Conservation (phyloP, 768 basidiomycete species). For the Mycena haematopus region DNA sequence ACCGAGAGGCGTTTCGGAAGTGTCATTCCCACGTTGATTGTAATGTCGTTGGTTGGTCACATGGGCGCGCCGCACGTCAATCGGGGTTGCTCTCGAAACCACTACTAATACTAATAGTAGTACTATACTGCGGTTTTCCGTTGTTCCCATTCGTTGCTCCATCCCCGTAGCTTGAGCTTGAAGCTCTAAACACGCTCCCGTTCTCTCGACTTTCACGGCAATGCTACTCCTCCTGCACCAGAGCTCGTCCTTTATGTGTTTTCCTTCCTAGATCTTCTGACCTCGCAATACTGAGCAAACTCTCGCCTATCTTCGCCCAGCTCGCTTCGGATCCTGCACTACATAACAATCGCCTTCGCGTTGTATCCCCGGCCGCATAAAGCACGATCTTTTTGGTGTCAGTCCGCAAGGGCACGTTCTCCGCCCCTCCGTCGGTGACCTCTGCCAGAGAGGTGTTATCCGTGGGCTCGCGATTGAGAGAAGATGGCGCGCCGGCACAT, state of each 20-base stretch:
- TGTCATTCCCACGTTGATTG: conserved; percentile 1
- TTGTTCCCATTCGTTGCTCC: neutral
- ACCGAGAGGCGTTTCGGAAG: conserved; percentile 1
- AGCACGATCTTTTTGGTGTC: conserved; percentile 67
- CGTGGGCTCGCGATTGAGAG: conserved; percentile 71
- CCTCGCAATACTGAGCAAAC: conserved; percentile 57
- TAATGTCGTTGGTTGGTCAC: neutral
- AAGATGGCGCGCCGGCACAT: conserved; percentile 68
- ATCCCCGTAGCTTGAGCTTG: too few species aligned
- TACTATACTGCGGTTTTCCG: too few species aligned
- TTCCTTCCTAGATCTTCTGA: conserved; percentile 77
- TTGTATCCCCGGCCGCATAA: conserved; percentile 73
- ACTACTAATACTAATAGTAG: too few species aligned
- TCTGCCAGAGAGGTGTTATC: conserved; percentile 74
- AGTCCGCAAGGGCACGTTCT: conserved; percentile 61
- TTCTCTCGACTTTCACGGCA: too few species aligned
- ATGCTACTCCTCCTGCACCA: conserved; percentile 52
- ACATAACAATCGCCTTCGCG: conserved; percentile 63
- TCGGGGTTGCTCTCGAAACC: conserved; percentile 10
- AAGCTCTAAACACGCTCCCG: too few species aligned
- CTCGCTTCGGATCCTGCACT: conserved; percentile 69
- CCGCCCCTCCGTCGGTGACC: conserved; percentile 69
- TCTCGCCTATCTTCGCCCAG: conserved; percentile 51
- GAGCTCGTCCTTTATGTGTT: conserved; percentile 68
- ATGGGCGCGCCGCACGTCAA: neutral